A percentile compares a stretch with the other conserved stretches of the same genome.
phyloP scores from a whole-genome alignment of 176 grass and related monocot genomes.

The Urochloa ruziziensis region DNA sequence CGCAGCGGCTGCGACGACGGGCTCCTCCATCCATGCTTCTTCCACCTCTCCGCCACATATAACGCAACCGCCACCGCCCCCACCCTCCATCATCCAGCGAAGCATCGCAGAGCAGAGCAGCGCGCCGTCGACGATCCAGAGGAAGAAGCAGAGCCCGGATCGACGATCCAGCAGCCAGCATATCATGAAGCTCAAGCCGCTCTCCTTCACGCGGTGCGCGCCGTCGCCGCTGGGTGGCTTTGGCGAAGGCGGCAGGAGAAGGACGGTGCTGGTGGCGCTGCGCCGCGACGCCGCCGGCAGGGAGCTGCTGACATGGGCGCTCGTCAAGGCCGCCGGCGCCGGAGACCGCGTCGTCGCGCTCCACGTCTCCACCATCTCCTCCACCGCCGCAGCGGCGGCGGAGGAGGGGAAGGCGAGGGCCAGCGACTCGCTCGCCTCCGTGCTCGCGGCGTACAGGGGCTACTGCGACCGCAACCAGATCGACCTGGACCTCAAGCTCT shows the following conservation, averaged over 20 bases:
- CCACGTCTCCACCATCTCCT: conserved; percentile 28
- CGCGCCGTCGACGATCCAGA: not conserved
- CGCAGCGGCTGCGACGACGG: not conserved
- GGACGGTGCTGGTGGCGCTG: conserved; percentile 70
- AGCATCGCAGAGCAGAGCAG: not conserved
- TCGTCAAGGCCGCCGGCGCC: conserved; percentile 61
- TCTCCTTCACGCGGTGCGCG: not conserved
- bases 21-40: not conserved
- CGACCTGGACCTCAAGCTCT: conserved; percentile 66
- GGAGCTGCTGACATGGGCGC: conserved; percentile 81
- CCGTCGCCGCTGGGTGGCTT: not conserved
- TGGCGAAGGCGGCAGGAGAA: not conserved
- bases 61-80: conserved; percentile 16
- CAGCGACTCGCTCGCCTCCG: conserved; percentile 33
- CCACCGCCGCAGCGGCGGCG: no score
- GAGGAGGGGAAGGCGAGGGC: not conserved
- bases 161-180: not conserved
- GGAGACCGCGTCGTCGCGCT: conserved; percentile 69
- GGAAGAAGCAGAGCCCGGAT: no score
- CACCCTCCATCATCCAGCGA: not conserved
- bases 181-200: conserved; percentile 38
- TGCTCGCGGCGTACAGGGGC: conserved; percentile 56
- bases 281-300: conserved; percentile 58
- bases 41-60: not conserved
- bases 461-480: conserved; percentile 93